Percentiles rank a stretch among this genome's conserved stretches.
phyloP scores from a whole-genome alignment of 2,329 filamentous ascomycete genomes.

The Fusarium sp. region DNA sequence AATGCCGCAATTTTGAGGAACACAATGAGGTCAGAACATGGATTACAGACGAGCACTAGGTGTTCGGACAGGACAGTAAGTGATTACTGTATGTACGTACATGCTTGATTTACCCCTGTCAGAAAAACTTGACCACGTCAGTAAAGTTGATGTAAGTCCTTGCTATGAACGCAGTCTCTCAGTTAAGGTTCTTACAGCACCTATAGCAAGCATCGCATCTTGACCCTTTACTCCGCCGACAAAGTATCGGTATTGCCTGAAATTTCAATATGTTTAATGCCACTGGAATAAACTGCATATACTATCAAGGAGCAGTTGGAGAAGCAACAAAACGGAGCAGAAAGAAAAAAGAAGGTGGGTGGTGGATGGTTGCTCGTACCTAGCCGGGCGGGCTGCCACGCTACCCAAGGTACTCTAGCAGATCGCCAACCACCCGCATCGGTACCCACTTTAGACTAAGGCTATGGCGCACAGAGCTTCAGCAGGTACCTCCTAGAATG shows the following conservation, averaged over 20 bases:
- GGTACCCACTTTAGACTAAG: constrained; percentile 14
- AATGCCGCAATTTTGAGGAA: constrained; percentile 26
- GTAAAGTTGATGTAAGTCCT: constrained; percentile 31
- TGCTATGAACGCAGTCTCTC: neutral
- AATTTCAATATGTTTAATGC: neutral
- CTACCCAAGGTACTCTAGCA: constrained; percentile 3
- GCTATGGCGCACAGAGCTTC: constrained; percentile 24
- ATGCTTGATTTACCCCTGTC: constrained; percentile 26
- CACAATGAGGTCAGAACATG: constrained; percentile 41
- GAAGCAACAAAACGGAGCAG: constrained; percentile 1
- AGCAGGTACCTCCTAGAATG: neutral
- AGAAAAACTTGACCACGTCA: constrained; percentile 28
- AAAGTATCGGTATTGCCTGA: neutral
- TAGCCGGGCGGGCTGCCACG: constrained; percentile 35
- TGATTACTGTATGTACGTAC: neutral
- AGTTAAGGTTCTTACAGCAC: constrained; percentile 24
- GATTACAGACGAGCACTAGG: constrained; percentile 6
- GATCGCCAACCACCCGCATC: constrained; percentile 39
- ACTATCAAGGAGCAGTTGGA: constrained; percentile 23
- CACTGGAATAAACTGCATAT: neutral
- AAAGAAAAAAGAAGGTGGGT: constrained; percentile 25
- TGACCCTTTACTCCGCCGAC: neutral
- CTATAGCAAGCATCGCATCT: neutral
- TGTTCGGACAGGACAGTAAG: neutral
- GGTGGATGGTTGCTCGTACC: constrained; percentile 12